Evolutionary conservation across 148 eudicot species (phyloP), one percentile per base, ranked within the genome.

Genomic region (Rhododendron simsii): DNA sequence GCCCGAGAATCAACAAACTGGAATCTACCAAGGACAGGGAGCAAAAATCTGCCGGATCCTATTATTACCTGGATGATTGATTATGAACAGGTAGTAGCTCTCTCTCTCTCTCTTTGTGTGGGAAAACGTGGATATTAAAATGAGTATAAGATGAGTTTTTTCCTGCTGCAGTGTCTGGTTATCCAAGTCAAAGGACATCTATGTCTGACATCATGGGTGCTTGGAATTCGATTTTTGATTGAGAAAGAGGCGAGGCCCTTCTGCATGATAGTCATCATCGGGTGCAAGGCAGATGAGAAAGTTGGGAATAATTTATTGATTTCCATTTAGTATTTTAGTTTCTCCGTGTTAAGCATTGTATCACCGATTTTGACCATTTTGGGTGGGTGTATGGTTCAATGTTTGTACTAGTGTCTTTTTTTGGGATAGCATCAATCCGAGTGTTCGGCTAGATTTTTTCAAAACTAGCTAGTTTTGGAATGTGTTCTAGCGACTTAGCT

Each of bases 21-120:
- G 98, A 94, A 1, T 96, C 99, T 28, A 94, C 99, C 3, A 96
- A 96, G 91, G 99, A 95, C 90, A 92, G 98, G 90, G 98, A 96
- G 92, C 99, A 96, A 88, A 96, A 96, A 88, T 28, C 86, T 81
- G 98, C 98, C 75, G 99, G 99, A 86, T 95, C 99, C 37, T 96
- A 95, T 82, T 94, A 96, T 89, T 95, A 96, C 87, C 90, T 96
- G 65, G 65, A 59, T 59, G 65, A 59, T 59, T 59, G 65, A 59
- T 59, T 59, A 5, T 59, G 65, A 14, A 84, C 85, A 88, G 93
- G 93, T 91, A 47, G 50, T 39, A 76, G 48, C 23, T 16, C 47
- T 0, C 23, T 39, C 79, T 39, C 30, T 30, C 79, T 75, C 48
- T 39, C 50, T 20, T 9, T 15, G 14, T 44, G n/a, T 77, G 13